A percentile compares a stretch with the other conserved stretches of the same genome.
phyloP scores from a whole-genome alignment of 1,284 basidiomycete genomes.

The Coniferiporia weirii region DNA sequence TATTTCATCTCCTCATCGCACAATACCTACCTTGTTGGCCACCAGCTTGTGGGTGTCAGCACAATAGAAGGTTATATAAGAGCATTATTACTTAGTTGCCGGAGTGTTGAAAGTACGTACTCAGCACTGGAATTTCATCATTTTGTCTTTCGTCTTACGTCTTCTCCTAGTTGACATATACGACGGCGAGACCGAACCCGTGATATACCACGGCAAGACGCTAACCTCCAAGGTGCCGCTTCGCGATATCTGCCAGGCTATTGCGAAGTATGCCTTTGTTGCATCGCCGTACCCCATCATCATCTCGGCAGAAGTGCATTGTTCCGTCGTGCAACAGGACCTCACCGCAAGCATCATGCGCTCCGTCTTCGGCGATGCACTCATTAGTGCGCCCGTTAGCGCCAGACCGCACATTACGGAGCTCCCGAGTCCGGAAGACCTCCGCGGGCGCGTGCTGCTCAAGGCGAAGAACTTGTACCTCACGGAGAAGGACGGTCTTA shows the following conservation, averaged over 20 bases:
- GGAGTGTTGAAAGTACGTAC: constrained; percentile 83
- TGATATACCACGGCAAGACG: constrained; percentile 90
- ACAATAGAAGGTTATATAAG: constrained; percentile 96
- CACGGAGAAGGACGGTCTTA: constrained; percentile 35
- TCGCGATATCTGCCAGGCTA: constrained; percentile 82
- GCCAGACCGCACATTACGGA: constrained; percentile 42
- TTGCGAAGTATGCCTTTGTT: constrained; percentile 90
- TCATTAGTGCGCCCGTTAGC: constrained; percentile 61
- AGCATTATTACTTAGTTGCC: constrained; percentile 84
- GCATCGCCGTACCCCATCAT: constrained; percentile 93
- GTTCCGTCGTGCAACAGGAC: constrained; percentile 78
- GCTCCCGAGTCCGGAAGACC: constrained; percentile 84
- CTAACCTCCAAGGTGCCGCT: constrained; percentile 84
- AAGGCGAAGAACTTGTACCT: constrained; percentile 49
- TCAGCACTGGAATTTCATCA: background rate
- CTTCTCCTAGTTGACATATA: constrained; percentile 81
- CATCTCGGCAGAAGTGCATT: constrained; percentile 93
- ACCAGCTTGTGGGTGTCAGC: constrained; percentile 90
- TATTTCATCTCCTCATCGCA: constrained; percentile 95
- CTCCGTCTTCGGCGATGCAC: constrained; percentile 71
- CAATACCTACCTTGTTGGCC: constrained; percentile 95
- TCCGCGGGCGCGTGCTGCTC: constrained; percentile 78
- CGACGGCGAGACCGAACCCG: constrained; percentile 80
- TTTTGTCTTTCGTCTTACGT: constrained; percentile 3
- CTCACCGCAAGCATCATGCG: constrained; percentile 75